A percentile compares a stretch with the other conserved stretches of the same genome.
Evolutionary conservation across 305 asterid genomes (phyloP).

Genomic region (Fraxinus paxiana): DNA sequence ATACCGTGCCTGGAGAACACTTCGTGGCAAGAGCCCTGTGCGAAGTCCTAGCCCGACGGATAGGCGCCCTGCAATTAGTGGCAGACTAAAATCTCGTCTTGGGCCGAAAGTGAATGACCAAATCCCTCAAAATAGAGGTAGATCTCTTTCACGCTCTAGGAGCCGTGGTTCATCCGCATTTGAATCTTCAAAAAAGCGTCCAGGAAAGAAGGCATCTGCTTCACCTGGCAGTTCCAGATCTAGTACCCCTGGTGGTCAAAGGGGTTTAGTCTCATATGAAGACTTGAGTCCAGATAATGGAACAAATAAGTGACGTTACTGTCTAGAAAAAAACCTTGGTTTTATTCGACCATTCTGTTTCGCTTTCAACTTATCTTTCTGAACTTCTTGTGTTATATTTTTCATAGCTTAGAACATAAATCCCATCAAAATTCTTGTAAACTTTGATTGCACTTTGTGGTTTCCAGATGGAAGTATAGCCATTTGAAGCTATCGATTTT

Average conservation of each 20-base stretch:
- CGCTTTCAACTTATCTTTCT: background rate
- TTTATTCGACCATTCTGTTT: background rate
- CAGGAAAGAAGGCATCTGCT: constrained; percentile 31
- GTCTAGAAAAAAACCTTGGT: background rate
- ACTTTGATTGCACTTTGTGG: background rate
- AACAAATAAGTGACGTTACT: constrained; percentile 26
- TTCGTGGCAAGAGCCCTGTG: constrained; percentile 55
- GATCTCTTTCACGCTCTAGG: constrained; percentile 54
- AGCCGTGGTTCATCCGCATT: constrained; percentile 48
- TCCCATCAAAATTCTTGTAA: background rate
- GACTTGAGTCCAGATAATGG: constrained; percentile 65
- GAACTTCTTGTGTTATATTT: background rate
- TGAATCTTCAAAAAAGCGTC: constrained; percentile 46
- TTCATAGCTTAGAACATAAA: background rate
- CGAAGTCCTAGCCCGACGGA: constrained; percentile 61
- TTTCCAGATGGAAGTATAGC: background rate
- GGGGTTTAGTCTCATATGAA: constrained; percentile 75
- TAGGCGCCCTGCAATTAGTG: constrained; percentile 49
- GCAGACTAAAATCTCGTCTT: constrained; percentile 69
- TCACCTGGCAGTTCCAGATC: constrained; percentile 44
- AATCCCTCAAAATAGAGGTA: constrained; percentile 29
- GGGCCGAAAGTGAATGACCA: constrained; percentile 51
- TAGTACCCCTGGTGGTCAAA: constrained; percentile 49
- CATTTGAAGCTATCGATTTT: background rate
- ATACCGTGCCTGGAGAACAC: constrained; percentile 45